phyloP scores from a whole-genome alignment of 192 early-diverging fungal genomes.

The Coemansia sp. region DNA sequence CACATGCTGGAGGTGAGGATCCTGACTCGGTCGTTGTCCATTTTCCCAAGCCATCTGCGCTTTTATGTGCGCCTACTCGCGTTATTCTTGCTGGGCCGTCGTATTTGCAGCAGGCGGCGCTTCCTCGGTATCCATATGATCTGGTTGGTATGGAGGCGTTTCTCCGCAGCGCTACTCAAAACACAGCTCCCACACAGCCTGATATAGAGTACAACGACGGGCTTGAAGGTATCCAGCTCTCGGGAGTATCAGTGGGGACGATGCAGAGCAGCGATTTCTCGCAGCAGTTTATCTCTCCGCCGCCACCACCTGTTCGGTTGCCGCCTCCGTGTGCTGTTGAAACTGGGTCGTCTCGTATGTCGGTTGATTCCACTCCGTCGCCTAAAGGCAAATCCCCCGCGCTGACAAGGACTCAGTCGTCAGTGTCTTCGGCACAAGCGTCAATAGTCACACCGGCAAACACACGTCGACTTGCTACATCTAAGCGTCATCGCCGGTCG shows the following conservation, averaged over 20 bases:
- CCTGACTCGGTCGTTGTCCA: background rate
- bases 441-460: background rate
- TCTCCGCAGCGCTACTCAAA: constrained; percentile 16
- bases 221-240: background rate
- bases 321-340: background rate
- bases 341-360: constrained; percentile 1
- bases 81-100: constrained; percentile 17
- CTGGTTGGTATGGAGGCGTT: constrained; percentile 19
- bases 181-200: constrained; percentile 34
- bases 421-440: background rate
- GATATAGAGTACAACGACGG: background rate
- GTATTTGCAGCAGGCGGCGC: background rate
- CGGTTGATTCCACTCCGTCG: background rate
- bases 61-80: constrained; percentile 37
- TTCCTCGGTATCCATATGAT: constrained; percentile 40
- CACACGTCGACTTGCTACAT: background rate
- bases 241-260: constrained; percentile 8
- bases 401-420: background rate
- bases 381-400: background rate
- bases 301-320: background rate
- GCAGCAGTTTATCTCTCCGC: constrained; percentile 32
- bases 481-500: constrained; percentile 10
- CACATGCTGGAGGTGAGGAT: background rate
- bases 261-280: constrained; percentile 43
- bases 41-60: constrained; percentile 29